These are phyloP conservation scores for Chaetothyriales sp. DNA, from an alignment of 2,329 filamentous ascomycete species.

Conservation along the genomic window DNA sequence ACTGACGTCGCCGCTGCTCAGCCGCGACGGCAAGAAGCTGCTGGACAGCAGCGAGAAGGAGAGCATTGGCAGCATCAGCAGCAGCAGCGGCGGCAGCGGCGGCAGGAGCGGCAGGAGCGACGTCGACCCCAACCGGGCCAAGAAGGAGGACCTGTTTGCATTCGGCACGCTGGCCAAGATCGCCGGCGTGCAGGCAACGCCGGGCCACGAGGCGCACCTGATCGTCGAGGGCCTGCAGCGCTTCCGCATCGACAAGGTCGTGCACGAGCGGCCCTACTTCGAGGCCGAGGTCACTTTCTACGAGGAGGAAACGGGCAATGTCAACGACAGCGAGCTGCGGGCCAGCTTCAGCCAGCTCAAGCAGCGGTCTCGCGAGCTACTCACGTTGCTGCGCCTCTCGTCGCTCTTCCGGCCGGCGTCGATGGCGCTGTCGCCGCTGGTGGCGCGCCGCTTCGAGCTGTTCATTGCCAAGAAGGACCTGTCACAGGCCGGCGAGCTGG, in stretches of 20 bases:
- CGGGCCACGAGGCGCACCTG: slow-evolving; percentile 63
- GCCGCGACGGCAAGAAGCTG: slow-evolving; percentile 60
- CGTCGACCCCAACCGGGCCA: slow-evolving; percentile 40
- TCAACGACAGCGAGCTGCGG: slow-evolving; percentile 51
- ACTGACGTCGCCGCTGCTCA: slow-evolving; percentile 60
- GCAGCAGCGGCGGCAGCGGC: slow-evolving; percentile 22
- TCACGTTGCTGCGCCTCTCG: slow-evolving; percentile 70
- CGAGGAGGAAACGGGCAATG: slow-evolving; percentile 41
- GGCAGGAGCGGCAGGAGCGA: slow-evolving; percentile 23
- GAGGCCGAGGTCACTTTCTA: slow-evolving; percentile 64
- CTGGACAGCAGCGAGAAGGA: slow-evolving; percentile 50
- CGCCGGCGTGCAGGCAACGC: slow-evolving; percentile 60
- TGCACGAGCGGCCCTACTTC: slow-evolving; percentile 70
- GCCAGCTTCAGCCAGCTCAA: slow-evolving; percentile 70
- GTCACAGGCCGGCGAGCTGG: slow-evolving; percentile 68
- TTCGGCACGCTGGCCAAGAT: slow-evolving; percentile 74
- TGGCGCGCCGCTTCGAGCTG: slow-evolving; percentile 72
- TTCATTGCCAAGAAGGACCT: slow-evolving; percentile 75
- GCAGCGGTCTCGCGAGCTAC: slow-evolving; percentile 69
- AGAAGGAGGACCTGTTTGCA: slow-evolving; percentile 61
- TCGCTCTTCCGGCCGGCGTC: slow-evolving; percentile 64
- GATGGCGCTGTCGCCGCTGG: slow-evolving; percentile 61
- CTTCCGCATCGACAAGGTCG: slow-evolving; percentile 59
- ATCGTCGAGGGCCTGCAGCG: slow-evolving; percentile 75
- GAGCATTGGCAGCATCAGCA: slow-evolving; percentile 29